A percentile compares a stretch with the other conserved stretches of the same genome.
These are phyloP conservation scores for Steccherinum ochraceum DNA, from an alignment of 768 basidiomycete species.

Conservation along the genomic window DNA sequence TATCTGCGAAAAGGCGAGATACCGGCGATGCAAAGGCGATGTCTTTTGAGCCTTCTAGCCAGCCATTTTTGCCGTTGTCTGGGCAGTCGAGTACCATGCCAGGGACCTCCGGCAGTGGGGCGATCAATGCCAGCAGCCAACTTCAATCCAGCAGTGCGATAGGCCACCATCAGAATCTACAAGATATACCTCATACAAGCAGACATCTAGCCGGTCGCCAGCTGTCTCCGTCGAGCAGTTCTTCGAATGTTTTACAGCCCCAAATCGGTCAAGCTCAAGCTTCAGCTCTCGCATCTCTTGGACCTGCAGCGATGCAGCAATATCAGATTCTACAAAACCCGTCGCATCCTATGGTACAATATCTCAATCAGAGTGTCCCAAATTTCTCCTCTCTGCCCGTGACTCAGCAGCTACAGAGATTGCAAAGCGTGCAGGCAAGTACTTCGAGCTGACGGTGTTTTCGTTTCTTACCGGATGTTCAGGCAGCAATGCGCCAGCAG, in stretches of 20 bases:
- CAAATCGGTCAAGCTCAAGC: conserved; percentile 11
- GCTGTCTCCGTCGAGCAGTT: conserved; percentile 12
- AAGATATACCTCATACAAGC: too few relatives aligned
- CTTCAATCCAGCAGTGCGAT: too few relatives aligned
- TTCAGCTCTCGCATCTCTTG: conserved; percentile 17
- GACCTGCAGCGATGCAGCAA: conserved; percentile 35
- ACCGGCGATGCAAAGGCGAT: conserved; percentile 54
- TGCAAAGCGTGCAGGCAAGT: conserved; percentile 38
- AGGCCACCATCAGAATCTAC: too few relatives aligned
- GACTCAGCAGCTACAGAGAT: conserved; percentile 53
- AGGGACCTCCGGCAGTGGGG: conserved; percentile 1
- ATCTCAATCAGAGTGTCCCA: conserved; percentile 45
- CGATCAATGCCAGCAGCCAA: too few relatives aligned
- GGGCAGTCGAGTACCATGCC: conserved; percentile 10
- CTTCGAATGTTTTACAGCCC: conserved; percentile 2
- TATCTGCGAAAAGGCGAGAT: conserved; percentile 60
- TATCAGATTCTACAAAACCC: conserved; percentile 47
- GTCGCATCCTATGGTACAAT: conserved; percentile 50
- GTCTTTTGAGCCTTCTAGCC: conserved; percentile 14
- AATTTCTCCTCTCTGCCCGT: conserved; percentile 46
- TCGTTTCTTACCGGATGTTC: neutral
- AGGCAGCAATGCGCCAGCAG: conserved; percentile 15
- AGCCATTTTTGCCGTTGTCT: too few relatives aligned
- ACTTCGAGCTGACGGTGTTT: neutral
- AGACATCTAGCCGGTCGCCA: too few relatives aligned